Evolutionary conservation across 495 filamentous ascomycete species (phyloP).

Genomic region (Schizothecium vesticola): DNA sequence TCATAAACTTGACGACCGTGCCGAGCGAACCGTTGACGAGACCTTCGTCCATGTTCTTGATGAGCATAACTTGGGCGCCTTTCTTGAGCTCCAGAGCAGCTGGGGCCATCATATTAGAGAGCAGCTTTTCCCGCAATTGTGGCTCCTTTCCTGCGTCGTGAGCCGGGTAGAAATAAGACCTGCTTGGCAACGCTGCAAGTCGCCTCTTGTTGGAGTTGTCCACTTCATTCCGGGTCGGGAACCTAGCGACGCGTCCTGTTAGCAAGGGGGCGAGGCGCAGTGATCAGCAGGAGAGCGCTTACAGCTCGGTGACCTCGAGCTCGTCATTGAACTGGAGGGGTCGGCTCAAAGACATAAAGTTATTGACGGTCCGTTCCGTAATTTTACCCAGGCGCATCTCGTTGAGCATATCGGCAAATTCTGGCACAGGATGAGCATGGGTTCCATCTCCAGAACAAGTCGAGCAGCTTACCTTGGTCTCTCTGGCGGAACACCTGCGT

Average conservation of each 20-base stretch:
- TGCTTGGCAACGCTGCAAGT: conserved; percentile 66
- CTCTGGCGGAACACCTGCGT: conserved; percentile 95
- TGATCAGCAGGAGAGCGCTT: conserved; percentile 23
- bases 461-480: conserved; percentile 60
- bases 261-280: background rate
- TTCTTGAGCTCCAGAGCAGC: conserved; percentile 72
- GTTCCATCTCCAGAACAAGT: background rate
- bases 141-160: conserved; percentile 67
- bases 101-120: conserved; percentile 91
- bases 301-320: conserved; percentile 87
- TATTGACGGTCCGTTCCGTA: conserved; percentile 58
- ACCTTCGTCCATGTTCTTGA: conserved; percentile 94
- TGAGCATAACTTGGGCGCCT: conserved; percentile 96
- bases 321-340: conserved; percentile 67
- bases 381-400: conserved; percentile 91
- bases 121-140: conserved; percentile 64
- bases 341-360: conserved; percentile 66
- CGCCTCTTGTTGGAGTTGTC: conserved; percentile 75
- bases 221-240: conserved; percentile 86
- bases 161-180: conserved; percentile 60
- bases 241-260: conserved; percentile 43
- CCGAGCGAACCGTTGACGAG: conserved; percentile 94
- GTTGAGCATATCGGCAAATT: conserved; percentile 91
- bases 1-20: conserved; percentile 81
- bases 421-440: conserved; percentile 31